These are phyloP conservation scores for Hypomyces rosellus DNA, from an alignment of 2,329 filamentous ascomycete species.

Conservation along the genomic window DNA sequence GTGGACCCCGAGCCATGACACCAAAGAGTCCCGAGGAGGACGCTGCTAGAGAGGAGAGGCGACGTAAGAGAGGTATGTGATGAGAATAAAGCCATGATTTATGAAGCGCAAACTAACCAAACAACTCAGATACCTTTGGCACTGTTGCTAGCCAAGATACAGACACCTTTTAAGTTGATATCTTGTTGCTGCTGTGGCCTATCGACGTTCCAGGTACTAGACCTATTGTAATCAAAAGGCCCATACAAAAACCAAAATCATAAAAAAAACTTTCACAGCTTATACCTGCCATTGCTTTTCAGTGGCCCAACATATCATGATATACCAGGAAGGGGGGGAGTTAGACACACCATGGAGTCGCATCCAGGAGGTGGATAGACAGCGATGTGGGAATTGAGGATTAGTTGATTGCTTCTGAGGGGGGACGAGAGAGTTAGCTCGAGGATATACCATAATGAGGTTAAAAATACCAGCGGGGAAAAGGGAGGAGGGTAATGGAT, in stretches of 20 bases:
- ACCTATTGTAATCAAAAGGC: background rate
- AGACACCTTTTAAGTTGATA: constrained; percentile 28
- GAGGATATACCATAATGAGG: too few species aligned
- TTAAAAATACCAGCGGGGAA: background rate
- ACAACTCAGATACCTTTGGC: constrained; percentile 28
- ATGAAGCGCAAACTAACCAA: background rate
- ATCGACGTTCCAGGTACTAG: background rate
- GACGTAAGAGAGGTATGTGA: constrained; percentile 51
- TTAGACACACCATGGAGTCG: background rate
- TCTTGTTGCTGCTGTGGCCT: constrained; percentile 5
- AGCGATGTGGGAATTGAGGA: background rate
- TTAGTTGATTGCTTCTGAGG: background rate
- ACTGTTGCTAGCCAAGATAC: constrained; percentile 29
- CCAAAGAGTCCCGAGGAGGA: constrained; percentile 47
- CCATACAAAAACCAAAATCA: background rate
- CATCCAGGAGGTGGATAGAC: too few species aligned
- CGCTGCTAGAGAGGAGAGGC: constrained; percentile 39
- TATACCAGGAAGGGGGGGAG: background rate
- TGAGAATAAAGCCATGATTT: background rate
- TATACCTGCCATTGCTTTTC: background rate
- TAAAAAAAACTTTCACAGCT: background rate
- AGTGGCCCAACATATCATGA: background rate
- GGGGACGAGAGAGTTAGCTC: too few species aligned
- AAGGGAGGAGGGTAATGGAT: background rate
- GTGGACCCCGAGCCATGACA: constrained; percentile 56